A percentile compares a stretch with the other conserved stretches of the same genome.
phyloP scores from a whole-genome alignment of 1,139 yeast genomes.

The Candida glucosophila region DNA sequence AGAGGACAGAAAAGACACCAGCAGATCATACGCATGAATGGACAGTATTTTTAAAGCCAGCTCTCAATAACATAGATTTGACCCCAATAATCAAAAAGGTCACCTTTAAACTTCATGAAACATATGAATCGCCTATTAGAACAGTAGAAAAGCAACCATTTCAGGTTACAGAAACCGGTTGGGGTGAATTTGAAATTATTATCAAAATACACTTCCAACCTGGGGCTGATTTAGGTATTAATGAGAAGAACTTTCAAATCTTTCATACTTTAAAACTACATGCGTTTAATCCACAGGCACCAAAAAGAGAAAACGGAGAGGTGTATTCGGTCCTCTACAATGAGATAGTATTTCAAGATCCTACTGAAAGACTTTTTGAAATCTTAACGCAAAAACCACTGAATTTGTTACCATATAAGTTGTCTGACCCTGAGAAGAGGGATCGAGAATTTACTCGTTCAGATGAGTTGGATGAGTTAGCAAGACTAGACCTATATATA shows the following conservation, averaged over 20 bases:
- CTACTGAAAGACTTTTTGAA: constrained; percentile 83
- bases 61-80: constrained; percentile 65
- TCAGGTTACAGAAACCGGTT: constrained; percentile 94
- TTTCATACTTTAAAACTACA: constrained; percentile 88
- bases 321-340: constrained; percentile 72
- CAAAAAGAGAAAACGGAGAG: constrained; percentile 33
- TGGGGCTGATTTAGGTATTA: constrained; percentile 55
- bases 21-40: constrained; percentile 90
- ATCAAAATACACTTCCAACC: constrained; percentile 79
- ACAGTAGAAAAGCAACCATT: constrained; percentile 86
- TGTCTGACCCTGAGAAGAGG: constrained; percentile 32
- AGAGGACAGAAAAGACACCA: constrained; percentile 64
- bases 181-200: constrained; percentile 97
- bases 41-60: constrained; percentile 90
- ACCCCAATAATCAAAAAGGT: constrained; percentile 83
- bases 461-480: constrained; percentile 71
- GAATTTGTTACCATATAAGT: constrained; percentile 57
- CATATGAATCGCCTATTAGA: constrained; percentile 79
- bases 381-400: constrained; percentile 69
- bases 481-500: constrained; percentile 59
- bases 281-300: constrained; percentile 60
- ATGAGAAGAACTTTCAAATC: constrained; percentile 78
- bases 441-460: constrained; percentile 37
- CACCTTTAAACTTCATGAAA: constrained; percentile 89
- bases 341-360: constrained; percentile 91